Evolutionary conservation across 2,329 filamentous ascomycete species (phyloP), one percentile per base, ranked within the genome.

Genomic region (Aspergillus eucalypticola): DNA sequence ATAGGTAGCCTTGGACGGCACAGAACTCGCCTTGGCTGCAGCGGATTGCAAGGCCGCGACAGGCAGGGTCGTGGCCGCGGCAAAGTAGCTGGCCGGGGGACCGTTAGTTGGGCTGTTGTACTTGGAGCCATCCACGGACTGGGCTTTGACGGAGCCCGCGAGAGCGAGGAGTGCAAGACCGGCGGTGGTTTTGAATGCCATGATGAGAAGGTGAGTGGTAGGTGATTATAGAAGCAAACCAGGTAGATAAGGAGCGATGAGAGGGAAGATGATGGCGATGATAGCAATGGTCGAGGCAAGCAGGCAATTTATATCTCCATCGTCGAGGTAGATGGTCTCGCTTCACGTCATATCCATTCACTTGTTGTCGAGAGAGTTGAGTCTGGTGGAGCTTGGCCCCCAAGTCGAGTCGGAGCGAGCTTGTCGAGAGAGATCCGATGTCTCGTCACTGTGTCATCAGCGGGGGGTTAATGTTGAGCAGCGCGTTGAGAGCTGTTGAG

Each of bases 11-110:
- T 61, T 53, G 3, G 63, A 59, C 0, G 70, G 70, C n/a, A 71
- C 64, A 2, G 32, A 59, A 13, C 54, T 71, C 8, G 68, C 66
- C 39, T 64, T 64, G 2, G 67, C 64, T 23, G 68, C 69, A 4
- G 71, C 70, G 11, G 59, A 64, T 27, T 70, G 59, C 21, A 73
- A 41, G 0, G 67, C 67, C 19, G 69, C 58, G 8, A 71, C 67
- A 5, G 69, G 67, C 13, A 72, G 58, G 1, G 66, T 64, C 0
- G 64, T 57, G 2, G 69, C 63, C 19, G 71, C 71, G 2, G 68
- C 63, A 51, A 73, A 73, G 27, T 60, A 71, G 48, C 64, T 69
- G 3, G 62, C 61, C 8, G 70, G 67, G 8, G 69, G 69, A 0
- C 70, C 70, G 2, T 54, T 62, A 3, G 55, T 56, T 11, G 70